These are phyloP conservation scores for Penicillium alfredii DNA, from an alignment of 495 filamentous ascomycete genomes.

Conservation along the genomic window DNA sequence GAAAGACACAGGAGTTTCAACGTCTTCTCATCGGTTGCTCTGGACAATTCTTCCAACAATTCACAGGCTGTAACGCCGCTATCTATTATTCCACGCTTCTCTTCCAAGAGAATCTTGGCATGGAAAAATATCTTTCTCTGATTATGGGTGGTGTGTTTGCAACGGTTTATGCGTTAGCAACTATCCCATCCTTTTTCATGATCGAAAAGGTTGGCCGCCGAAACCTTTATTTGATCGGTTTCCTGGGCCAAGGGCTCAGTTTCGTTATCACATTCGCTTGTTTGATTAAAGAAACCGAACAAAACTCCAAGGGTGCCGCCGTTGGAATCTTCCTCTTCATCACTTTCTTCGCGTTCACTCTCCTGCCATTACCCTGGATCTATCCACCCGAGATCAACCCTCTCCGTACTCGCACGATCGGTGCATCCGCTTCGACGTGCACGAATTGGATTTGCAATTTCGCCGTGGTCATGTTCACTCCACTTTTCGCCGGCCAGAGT, in stretches of 20 bases:
- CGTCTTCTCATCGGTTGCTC: slow-evolving; percentile 31
- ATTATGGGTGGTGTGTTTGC: slow-evolving; percentile 68
- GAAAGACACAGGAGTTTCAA: slow-evolving; percentile 21
- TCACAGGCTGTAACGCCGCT: slow-evolving; percentile 62
- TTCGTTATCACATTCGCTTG: slow-evolving; percentile 43
- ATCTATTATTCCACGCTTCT: slow-evolving; percentile 73
- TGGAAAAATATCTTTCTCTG: slow-evolving; percentile 51
- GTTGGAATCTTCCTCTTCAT: slow-evolving; percentile 69
- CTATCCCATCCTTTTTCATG: slow-evolving; percentile 64
- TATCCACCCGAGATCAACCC: slow-evolving; percentile 61
- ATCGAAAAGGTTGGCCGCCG: slow-evolving; percentile 63
- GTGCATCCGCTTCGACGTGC: slow-evolving; percentile 59
- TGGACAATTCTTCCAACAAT: slow-evolving; percentile 67
- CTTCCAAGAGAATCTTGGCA: slow-evolving; percentile 53
- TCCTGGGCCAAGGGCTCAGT: slow-evolving; percentile 11
- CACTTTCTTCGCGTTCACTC: slow-evolving; percentile 61
- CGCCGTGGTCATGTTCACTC: slow-evolving; percentile 66
- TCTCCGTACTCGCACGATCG: slow-evolving; percentile 59
- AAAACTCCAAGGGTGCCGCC: slow-evolving; percentile 56
- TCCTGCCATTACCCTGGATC: slow-evolving; percentile 46
- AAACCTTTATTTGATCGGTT: slow-evolving; percentile 53
- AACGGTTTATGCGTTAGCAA: slow-evolving; percentile 63
- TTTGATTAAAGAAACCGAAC: too few relatives aligned
- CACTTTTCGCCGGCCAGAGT: too few relatives aligned
- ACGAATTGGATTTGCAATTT: slow-evolving; percentile 70